These are phyloP conservation scores for Aspergillus sp. DNA, from an alignment of 2,329 filamentous ascomycete genomes.

Conservation along the genomic window DNA sequence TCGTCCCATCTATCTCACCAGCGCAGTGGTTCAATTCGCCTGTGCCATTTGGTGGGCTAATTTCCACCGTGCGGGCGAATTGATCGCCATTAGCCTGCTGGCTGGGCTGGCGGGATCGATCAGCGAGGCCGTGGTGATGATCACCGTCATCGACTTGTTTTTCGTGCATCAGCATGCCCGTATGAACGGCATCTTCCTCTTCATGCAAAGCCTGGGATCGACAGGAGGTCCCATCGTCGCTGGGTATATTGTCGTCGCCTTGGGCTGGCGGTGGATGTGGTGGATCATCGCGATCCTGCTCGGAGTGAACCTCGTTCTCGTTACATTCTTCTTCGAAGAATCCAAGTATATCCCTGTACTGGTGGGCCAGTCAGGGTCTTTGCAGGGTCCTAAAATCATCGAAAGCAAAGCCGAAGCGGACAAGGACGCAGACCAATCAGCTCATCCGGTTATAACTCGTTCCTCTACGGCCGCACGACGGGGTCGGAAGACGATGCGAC, in stretches of 20 bases:
- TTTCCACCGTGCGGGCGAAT: conserved; percentile 40
- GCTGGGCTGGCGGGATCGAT: conserved; percentile 46
- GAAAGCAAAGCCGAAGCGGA: background rate
- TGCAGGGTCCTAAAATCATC: background rate
- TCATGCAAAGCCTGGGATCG: conserved; percentile 28
- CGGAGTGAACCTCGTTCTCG: conserved; percentile 37
- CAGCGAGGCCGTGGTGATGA: conserved; percentile 41
- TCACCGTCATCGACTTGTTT: conserved; percentile 49
- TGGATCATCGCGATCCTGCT: conserved; percentile 48
- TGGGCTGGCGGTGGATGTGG: conserved; percentile 53
- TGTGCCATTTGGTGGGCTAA: conserved; percentile 45
- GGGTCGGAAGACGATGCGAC: conserved; percentile 32
- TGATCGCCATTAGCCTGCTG: conserved; percentile 44
- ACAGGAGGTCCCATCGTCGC: conserved; percentile 37
- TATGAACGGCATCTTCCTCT: conserved; percentile 50
- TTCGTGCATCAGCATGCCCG: conserved; percentile 49
- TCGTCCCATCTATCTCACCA: conserved; percentile 48
- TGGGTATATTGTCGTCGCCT: conserved; percentile 32
- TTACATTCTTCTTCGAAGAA: conserved; percentile 48
- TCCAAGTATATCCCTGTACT: conserved; percentile 27
- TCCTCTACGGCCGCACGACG: background rate
- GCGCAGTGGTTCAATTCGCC: conserved; percentile 38
- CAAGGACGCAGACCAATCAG: background rate
- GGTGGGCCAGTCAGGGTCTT: no score
- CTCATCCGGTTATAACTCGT: background rate